phyloP scores from a whole-genome alignment of 129 eudicot genomes.

The Escallonia rubra region DNA sequence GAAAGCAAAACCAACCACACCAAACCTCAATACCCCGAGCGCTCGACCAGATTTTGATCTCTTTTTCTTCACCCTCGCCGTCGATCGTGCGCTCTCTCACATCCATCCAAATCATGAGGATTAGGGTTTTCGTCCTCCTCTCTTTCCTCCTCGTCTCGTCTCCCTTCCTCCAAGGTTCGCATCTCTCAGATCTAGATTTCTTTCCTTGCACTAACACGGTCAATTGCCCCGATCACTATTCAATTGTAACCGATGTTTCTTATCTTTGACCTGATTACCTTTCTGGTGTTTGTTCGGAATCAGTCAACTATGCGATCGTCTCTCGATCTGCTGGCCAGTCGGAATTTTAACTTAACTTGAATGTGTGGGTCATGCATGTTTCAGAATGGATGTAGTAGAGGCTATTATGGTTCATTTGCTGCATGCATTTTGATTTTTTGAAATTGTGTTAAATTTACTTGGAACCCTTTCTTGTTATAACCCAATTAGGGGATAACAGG shows the following conservation, averaged over 20 bases:
- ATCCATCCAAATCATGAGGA: conserved; percentile 24
- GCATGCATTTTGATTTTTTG: not conserved
- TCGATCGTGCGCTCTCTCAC: conserved; percentile 15
- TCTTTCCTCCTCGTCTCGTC: conserved; percentile 74
- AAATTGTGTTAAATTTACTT: no score
- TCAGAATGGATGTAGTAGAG: not conserved
- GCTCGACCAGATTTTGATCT: conserved; percentile 1
- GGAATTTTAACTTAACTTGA: conserved; percentile 24
- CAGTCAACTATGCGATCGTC: not conserved
- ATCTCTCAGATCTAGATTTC: conserved; percentile 44
- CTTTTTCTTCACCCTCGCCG: conserved; percentile 9
- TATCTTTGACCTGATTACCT: not conserved
- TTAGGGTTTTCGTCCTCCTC: conserved; percentile 59
- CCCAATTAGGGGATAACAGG: not conserved
- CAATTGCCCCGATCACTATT: not conserved
- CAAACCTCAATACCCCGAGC: not conserved
- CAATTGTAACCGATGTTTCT: not conserved
- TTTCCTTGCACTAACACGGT: not conserved
- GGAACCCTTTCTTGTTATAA: not conserved
- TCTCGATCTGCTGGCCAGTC: not conserved
- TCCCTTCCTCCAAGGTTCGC: conserved; percentile 69
- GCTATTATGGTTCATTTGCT: not conserved
- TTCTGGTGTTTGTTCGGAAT: not conserved
- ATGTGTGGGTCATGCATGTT: not conserved
- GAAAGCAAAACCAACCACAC: not conserved